These are phyloP conservation scores for Malus asiatica DNA, from an alignment of 306 rosid genomes.

Conservation along the genomic window DNA sequence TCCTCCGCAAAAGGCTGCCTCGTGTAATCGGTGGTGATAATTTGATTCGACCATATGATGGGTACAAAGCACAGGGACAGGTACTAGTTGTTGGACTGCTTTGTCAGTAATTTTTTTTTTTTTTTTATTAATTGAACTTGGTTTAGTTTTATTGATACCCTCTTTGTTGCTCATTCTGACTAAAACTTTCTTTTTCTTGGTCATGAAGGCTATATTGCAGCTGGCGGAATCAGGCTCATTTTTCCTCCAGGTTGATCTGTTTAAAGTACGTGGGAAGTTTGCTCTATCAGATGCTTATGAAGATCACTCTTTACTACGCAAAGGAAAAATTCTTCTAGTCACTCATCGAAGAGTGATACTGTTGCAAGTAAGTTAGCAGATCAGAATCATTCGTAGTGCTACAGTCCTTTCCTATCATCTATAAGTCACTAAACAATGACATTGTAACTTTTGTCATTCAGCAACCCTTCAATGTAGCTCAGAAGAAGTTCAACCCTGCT, in stretches of 20 bases:
- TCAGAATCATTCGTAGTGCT: constrained; percentile 2
- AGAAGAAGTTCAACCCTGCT: constrained; percentile 93
- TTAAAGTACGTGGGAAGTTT: constrained; percentile 96
- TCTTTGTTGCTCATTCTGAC: neutral
- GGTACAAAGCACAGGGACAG: constrained; percentile 94
- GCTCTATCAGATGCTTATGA: constrained; percentile 97
- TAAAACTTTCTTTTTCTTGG: constrained; percentile 12
- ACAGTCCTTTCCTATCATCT: neutral
- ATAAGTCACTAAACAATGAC: neutral
- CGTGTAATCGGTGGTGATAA: constrained; percentile 95
- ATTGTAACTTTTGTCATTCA: constrained; percentile 28
- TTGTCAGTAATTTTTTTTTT: neutral
- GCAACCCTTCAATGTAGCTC: constrained; percentile 90
- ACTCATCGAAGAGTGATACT: constrained; percentile 79
- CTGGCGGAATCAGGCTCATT: constrained; percentile 97
- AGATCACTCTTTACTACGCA: constrained; percentile 86
- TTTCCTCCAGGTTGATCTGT: constrained; percentile 93
- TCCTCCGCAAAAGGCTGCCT: constrained; percentile 86
- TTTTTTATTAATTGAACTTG: too few relatives aligned
- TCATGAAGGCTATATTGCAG: constrained; percentile 81
- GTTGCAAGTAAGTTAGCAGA: constrained; percentile 65
- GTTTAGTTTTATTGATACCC: neutral
- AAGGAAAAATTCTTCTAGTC: constrained; percentile 72
- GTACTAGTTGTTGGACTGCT: constrained; percentile 37
- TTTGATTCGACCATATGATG: constrained; percentile 73